These are phyloP conservation scores for Hyaloscypha hepaticicola DNA, from an alignment of 495 filamentous ascomycete genomes.

Conservation along the genomic window DNA sequence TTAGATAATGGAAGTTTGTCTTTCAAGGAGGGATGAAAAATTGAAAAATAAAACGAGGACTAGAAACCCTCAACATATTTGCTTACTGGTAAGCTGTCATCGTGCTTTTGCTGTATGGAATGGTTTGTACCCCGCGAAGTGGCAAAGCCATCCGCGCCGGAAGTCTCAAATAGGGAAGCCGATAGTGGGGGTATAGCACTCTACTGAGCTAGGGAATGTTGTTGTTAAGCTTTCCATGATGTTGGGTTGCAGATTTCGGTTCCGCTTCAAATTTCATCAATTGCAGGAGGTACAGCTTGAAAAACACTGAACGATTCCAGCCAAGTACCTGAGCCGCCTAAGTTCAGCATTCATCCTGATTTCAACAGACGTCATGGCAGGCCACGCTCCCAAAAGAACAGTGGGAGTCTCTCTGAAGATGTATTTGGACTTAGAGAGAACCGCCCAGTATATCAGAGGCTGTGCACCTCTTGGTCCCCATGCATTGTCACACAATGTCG, in stretches of 20 bases:
- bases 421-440: constrained; percentile 72
- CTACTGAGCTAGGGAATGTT: background rate
- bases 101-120: background rate
- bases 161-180: background rate
- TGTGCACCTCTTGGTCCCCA: constrained; percentile 36
- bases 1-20: background rate
- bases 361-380: constrained; percentile 11
- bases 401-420: constrained; percentile 81
- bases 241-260: background rate
- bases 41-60: background rate
- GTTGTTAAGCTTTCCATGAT: background rate
- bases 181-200: background rate
- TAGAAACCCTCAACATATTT: background rate
- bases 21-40: background rate
- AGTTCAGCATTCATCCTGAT: background rate
- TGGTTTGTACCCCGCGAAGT: background rate
- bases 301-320: background rate
- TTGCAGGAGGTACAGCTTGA: background rate
- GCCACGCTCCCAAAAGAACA: constrained; percentile 58
- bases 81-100: background rate
- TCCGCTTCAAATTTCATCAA: background rate
- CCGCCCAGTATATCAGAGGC: constrained; percentile 57
- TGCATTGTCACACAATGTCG: constrained; percentile 40
- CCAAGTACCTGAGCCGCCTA: background rate
- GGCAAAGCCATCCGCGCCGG: background rate